Evolutionary conservation across 1,139 yeast species (phyloP), one percentile per base, ranked within the genome.

Genomic region (Waltiozyma solani): DNA sequence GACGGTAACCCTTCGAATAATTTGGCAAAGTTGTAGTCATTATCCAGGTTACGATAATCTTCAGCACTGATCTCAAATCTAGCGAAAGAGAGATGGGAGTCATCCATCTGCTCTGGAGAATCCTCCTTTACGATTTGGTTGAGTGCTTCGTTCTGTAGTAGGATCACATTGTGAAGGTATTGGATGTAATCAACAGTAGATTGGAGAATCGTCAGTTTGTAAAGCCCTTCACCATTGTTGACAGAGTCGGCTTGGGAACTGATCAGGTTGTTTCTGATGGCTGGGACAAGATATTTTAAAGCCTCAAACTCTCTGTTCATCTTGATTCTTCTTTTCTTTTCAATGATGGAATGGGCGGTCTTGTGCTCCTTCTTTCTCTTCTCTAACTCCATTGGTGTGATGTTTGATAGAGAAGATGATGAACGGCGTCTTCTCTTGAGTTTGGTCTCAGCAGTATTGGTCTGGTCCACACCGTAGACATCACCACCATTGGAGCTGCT

Each of bases 251-350:
- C 35, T 21, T 29, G n/a, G 18, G 37, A 37, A 8, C 46, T 38
- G 12, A 58, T 57, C 13, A 51, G 40, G 22, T 53, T 56, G 36
- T 62, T 58, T 32, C 82, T 63, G 56, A 94, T 84, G 12, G 93
- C 89, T 2, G 95, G 95, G 18, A 84, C 79, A 38, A 84, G 62
- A 50, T 71, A 77, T 53, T 84, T 81, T 44, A 84, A 67, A 2
- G 91, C 87, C 53, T 82, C 93, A 55, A 83, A 84, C 57, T 84
- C 93, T 42, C 89, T 66, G 57, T 84, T 84, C 64, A 84, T 81
- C 56, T 82, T 81, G 41, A 79, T 71, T 41, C 95, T 64, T 48
- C 95, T 67, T 50, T 86, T 73, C 51, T 85, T 80, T 55, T 84
- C 95, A 46, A 84, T 84, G 35, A 81, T 79, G 8, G 86, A 77